Evolutionary conservation across 257 asterid genomes (phyloP).

Genomic region (Fraxinus quadrangulata): DNA sequence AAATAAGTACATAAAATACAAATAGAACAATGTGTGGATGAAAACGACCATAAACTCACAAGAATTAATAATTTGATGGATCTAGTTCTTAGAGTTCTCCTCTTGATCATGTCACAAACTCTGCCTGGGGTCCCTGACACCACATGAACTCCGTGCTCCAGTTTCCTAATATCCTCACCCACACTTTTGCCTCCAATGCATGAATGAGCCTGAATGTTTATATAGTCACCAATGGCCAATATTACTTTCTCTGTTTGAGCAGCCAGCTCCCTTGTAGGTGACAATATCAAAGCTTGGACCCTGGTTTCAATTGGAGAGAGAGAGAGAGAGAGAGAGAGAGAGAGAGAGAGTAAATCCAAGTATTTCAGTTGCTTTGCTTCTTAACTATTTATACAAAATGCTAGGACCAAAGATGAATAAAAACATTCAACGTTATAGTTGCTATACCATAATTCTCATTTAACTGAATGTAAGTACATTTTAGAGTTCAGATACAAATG

Average conservation of each 20-base stretch:
- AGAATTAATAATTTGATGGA: conserved; percentile 75
- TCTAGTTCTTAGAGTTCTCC: conserved; percentile 88
- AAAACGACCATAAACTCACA: conserved; percentile 43
- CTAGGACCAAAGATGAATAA: not conserved
- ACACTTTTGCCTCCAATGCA: conserved; percentile 97
- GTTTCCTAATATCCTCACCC: conserved; percentile 89
- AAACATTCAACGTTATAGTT: not conserved
- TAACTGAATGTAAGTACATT: not conserved
- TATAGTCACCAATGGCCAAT: conserved; percentile 83
- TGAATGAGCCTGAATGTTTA: conserved; percentile 89
- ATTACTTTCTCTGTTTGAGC: conserved; percentile 90
- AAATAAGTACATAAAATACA: not conserved
- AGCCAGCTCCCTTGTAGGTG: conserved; percentile 98
- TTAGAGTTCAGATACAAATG: not conserved
- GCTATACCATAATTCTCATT: not conserved
- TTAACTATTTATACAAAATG: not conserved
- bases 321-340: no score
- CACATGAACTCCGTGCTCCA: conserved; percentile 97
- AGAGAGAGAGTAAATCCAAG: not conserved
- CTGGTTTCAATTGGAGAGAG: conserved; percentile 31
- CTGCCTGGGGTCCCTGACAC: conserved; percentile 99
- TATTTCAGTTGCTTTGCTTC: not conserved
- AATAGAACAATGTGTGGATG: no score
- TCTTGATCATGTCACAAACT: conserved; percentile 97
- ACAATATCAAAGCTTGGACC: conserved; percentile 92